Base-by-base conservation (phyloP, 176 grass and related monocot species). In the Lolium multiflorum region DNA sequence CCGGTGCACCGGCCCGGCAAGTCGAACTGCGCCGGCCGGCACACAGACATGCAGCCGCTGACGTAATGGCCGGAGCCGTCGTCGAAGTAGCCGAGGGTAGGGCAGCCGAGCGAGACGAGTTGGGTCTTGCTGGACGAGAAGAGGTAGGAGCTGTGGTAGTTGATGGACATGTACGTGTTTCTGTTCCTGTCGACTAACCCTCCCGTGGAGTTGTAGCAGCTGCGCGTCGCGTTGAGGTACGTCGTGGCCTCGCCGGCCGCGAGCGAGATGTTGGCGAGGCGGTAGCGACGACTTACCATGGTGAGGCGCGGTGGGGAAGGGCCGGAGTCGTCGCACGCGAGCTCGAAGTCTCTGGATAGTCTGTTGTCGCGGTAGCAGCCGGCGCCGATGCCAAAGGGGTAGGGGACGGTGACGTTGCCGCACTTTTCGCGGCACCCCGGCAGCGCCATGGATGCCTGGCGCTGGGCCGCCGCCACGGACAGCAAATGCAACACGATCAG, bases 371-470 rank as follows among this genome's bases (percentile, higher is more conserved):
- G 59, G 76, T 61, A 88, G 81, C 94, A 94, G 16, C 52, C 10
- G 4, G 57, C 54, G 46, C 81, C 79, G 22, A 97, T 88, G 75
- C 89, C 94, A 21, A 92, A 94, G 0, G 89, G 94, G 79, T 94
- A 94, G 11, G 89, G 92, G 17, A 94, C 2, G 55, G 51, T 85
- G 44, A 90, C 61, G 76, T 89, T 58, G 18, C 90, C 94, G 58
- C 91, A 92, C 44, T 39, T 89, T 51, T 79, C 79, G 18, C 10
- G 67, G 62, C 91, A 96, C 11, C 87, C 89, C 17, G 81, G 88
- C 12, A 57, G 88, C 0, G 90, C 79, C 21, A 78, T 10, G 0
- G 62, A 49, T 22, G 25, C 2, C 2, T 1, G 56, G 9, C 5
- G 28, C 37, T 87, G 57, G 20, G 78, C 56, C 56, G 47, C 43